Evolutionary conservation across 257 asterid genomes (phyloP), one percentile per base, ranked within the genome.

Genomic region (Lavandula angustifolia): DNA sequence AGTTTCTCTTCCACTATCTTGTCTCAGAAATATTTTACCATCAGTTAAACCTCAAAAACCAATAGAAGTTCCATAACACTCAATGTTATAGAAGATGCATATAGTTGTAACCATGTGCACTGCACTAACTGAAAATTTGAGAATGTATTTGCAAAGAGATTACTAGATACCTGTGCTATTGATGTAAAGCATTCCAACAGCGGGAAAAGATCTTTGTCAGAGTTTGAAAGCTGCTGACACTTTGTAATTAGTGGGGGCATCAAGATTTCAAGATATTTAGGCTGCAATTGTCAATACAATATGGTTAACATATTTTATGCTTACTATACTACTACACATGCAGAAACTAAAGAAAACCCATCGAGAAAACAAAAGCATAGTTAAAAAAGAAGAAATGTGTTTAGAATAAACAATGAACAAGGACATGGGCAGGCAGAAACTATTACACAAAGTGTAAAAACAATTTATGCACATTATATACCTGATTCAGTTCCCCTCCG

Each of bases 121-220:
- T 52, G 53, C 31, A 17, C 49, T 13, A 54, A 17, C 5, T 38
- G 27, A 42, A 42, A 35, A 50, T 14, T 52, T 27, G 14, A 53
- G 60, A 35, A 31, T 9, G 18, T 22, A 40, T 13, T 53, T 54
- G 46, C 41, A 44, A 48, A 55, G 40, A 44, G 56, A 59, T 10
- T 16, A 43, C 37, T 13, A 33, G 51, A 54, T 68, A 68, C 73
- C 42, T 92, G 96, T 49, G 99, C 92, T 64, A 94, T 81, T 62
- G 99, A 94, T 40, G 99, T 94, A 79, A 94, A 94, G 73, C 99
- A 94, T 83, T 94, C 99, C 57, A 94, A 84, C 72, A 94, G 84
- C 1, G 96, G 99, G 67, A 94, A 86, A 63, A 94, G 87, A 82
- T 94, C 99, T 82, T 88, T 94, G 78, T 94, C 98, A 4, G 87